Evolutionary conservation across 2,329 filamentous ascomycete species (phyloP).

Genomic region (Fusarium stilboides): DNA sequence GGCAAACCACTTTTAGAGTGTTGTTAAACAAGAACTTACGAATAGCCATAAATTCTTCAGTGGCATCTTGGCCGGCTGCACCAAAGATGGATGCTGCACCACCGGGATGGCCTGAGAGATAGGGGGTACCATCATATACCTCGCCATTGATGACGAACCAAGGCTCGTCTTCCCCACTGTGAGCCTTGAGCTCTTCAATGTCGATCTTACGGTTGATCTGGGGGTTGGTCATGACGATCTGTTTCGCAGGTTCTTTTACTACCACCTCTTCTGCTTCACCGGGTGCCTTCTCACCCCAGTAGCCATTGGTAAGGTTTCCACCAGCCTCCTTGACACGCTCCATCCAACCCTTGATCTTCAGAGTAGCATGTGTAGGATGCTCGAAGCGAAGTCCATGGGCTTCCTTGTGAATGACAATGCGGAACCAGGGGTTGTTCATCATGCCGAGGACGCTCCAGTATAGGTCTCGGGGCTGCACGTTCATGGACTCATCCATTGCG

Average conservation of each 20-base stretch:
- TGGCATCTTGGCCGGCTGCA: conserved; percentile 84
- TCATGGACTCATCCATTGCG: conserved; percentile 92
- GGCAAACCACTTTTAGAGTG: too few relatives aligned
- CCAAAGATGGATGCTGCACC: conserved; percentile 88
- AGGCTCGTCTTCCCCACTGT: conserved; percentile 75
- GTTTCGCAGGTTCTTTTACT: conserved; percentile 68
- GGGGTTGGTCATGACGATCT: conserved; percentile 84
- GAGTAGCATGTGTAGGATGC: conserved; percentile 86
- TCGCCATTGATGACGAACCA: conserved; percentile 94
- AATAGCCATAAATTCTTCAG: conserved; percentile 93
- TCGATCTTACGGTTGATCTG: conserved; percentile 74
- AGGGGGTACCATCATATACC: conserved; percentile 88
- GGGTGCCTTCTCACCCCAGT: conserved; percentile 83
- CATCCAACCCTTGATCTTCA: conserved; percentile 92
- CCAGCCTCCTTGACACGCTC: conserved; percentile 87
- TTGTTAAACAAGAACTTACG: conserved; percentile 69
- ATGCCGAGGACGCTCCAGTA: conserved; percentile 96
- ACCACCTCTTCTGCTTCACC: conserved; percentile 62
- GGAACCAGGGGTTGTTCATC: conserved; percentile 98
- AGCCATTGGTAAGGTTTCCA: conserved; percentile 84
- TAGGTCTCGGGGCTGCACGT: conserved; percentile 90
- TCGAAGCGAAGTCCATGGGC: conserved; percentile 78
- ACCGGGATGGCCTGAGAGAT: conserved; percentile 86
- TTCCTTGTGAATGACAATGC: conserved; percentile 82
- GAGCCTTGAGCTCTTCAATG: conserved; percentile 79